Percentiles rank a stretch among this genome's conserved stretches.
phyloP scores from a whole-genome alignment of 1,284 basidiomycete genomes.

The Spongiforma sp. region DNA sequence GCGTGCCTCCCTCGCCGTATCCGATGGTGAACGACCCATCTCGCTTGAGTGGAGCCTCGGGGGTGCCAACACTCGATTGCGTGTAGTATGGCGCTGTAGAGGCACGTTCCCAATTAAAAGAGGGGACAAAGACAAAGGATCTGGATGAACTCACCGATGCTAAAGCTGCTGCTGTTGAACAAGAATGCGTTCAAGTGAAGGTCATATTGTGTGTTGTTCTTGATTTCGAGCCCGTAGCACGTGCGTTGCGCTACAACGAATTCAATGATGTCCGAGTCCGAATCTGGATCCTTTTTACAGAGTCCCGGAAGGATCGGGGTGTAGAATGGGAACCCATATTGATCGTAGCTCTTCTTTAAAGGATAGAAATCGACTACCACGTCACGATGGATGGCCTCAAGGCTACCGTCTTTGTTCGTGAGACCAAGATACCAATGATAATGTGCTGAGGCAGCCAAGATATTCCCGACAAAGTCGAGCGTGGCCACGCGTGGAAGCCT shows the following conservation, averaged over 20 bases:
- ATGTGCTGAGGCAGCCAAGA: slow-evolving; percentile 15
- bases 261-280: slow-evolving; percentile 18
- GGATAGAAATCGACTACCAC: slow-evolving; percentile 22
- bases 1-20: background rate
- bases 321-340: slow-evolving; percentile 10
- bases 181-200: slow-evolving; percentile 29
- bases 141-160: slow-evolving; percentile 16
- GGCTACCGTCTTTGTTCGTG: background rate
- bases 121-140: too few relatives aligned
- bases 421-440: slow-evolving; percentile 32
- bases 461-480: slow-evolving; percentile 1
- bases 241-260: slow-evolving; percentile 16
- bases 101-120: too few relatives aligned
- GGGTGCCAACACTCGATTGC: slow-evolving; percentile 4
- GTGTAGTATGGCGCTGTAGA: slow-evolving; percentile 19
- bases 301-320: slow-evolving; percentile 10
- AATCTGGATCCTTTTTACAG: slow-evolving; percentile 1
- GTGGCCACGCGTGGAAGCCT: background rate
- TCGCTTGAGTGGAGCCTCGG: background rate
- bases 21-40: background rate
- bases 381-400: background rate
- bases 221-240: slow-evolving; percentile 23
- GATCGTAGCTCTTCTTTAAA: slow-evolving; percentile 11
- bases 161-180: slow-evolving; percentile 25
- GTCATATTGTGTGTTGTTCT: slow-evolving; percentile 23